These are phyloP conservation scores for Rhizophora mangle DNA, from an alignment of 345 rosid genomes.

Conservation along the genomic window DNA sequence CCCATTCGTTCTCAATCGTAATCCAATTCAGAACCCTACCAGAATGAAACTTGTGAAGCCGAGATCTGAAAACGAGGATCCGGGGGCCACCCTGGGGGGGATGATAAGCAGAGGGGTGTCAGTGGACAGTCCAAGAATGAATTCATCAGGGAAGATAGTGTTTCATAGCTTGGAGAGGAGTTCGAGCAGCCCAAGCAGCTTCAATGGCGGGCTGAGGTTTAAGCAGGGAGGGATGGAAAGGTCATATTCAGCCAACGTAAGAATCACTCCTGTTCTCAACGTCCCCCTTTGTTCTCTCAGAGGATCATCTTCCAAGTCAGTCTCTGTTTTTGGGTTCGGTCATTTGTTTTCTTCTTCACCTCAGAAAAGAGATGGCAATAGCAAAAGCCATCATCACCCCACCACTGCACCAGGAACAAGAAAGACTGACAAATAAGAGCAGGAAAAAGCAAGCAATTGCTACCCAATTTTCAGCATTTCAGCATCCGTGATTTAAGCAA, in stretches of 20 bases:
- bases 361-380: conserved; percentile 23
- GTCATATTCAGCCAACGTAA: conserved; percentile 74
- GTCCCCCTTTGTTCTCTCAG: conserved; percentile 33
- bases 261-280: conserved; percentile 37
- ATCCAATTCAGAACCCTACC: conserved; percentile 41
- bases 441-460: background rate
- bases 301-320: conserved; percentile 26
- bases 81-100: conserved; percentile 33
- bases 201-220: conserved; percentile 81
- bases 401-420: background rate
- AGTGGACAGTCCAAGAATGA: conserved; percentile 87
- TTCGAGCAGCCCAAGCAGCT: conserved; percentile 93
- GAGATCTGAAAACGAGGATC: conserved; percentile 29
- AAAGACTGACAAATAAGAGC: background rate
- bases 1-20: conserved; percentile 48
- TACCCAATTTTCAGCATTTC: too few relatives aligned
- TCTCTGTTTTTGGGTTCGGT: conserved; percentile 27
- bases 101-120: conserved; percentile 64
- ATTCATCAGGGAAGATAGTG: conserved; percentile 89
- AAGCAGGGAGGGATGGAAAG: conserved; percentile 87
- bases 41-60: conserved; percentile 68
- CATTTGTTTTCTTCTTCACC: conserved; percentile 31
- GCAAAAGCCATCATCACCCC: conserved; percentile 2
- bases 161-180: conserved; percentile 91
- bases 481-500: too few relatives aligned